phyloP scores from a whole-genome alignment of 495 filamentous ascomycete genomes.

The Podospora pseudocomata region DNA sequence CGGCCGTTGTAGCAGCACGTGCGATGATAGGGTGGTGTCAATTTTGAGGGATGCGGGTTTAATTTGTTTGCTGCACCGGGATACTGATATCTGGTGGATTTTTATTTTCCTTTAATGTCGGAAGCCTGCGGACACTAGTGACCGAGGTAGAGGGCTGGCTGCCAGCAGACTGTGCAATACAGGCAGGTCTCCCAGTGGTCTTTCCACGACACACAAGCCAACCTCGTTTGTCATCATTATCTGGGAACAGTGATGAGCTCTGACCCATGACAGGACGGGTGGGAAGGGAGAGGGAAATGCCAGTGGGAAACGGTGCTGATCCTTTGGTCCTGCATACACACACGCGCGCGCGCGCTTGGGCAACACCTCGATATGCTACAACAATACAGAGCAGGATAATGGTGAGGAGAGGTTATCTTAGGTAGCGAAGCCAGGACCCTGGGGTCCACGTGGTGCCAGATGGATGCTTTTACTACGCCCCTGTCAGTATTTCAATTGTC shows the following conservation, averaged over 20 bases:
- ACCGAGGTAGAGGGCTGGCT: neutral
- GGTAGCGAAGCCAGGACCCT: neutral
- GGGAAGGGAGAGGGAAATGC: neutral
- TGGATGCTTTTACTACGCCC: neutral
- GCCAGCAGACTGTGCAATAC: neutral
- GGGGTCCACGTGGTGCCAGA: neutral
- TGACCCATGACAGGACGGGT: neutral
- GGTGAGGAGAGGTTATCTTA: neutral
- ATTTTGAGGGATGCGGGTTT: slow-evolving; percentile 7
- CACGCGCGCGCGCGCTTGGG: too few species aligned
- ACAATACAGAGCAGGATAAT: neutral
- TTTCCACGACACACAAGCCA: neutral
- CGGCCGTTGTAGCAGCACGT: neutral
- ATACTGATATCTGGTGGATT: slow-evolving; percentile 1
- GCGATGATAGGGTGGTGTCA: slow-evolving; percentile 4
- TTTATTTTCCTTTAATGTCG: slow-evolving; percentile 12
- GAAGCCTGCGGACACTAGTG: neutral
- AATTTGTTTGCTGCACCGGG: slow-evolving; percentile 10
- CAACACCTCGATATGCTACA: neutral
- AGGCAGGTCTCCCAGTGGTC: neutral
- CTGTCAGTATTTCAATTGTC: neutral
- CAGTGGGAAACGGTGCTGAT: neutral
- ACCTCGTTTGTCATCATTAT: neutral
- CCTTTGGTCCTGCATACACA: neutral
- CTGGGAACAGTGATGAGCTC: neutral